Evolutionary conservation across 2,329 filamentous ascomycete genomes (phyloP).

Genomic region (Penicillium digitatum): DNA sequence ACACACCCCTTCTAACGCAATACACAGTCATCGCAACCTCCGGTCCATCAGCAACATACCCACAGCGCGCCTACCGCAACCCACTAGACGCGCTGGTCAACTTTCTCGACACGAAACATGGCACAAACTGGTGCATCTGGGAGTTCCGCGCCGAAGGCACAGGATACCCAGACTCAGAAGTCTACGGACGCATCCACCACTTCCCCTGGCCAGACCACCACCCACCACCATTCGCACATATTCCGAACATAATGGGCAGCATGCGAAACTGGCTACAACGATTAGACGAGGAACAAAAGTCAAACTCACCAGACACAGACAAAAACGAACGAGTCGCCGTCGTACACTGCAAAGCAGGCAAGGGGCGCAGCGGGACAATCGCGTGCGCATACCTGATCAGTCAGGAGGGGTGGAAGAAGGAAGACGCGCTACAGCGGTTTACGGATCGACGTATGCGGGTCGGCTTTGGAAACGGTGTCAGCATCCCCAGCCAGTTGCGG

Average conservation of each 20-base stretch:
- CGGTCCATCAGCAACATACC: slow-evolving; percentile 83
- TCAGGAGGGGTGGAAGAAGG: slow-evolving; percentile 68
- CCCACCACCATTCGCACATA: slow-evolving; percentile 83
- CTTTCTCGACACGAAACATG: slow-evolving; percentile 84
- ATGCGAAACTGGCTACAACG: slow-evolving; percentile 82
- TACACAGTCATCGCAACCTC: slow-evolving; percentile 64
- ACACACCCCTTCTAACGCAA: neutral
- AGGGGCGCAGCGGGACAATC: slow-evolving; percentile 85
- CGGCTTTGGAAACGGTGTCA: slow-evolving; percentile 82
- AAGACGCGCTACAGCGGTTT: slow-evolving; percentile 62
- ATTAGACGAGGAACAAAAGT: slow-evolving; percentile 24
- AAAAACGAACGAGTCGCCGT: slow-evolving; percentile 66
- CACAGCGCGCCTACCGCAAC: slow-evolving; percentile 88
- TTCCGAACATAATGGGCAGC: slow-evolving; percentile 83
- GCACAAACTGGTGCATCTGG: slow-evolving; percentile 86
- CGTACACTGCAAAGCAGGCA: slow-evolving; percentile 96
- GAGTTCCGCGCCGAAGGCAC: slow-evolving; percentile 97
- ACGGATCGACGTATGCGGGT: slow-evolving; percentile 86
- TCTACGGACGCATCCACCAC: slow-evolving; percentile 80
- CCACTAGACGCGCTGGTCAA: slow-evolving; percentile 80
- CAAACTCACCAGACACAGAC: slow-evolving; percentile 14
- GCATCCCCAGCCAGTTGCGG: slow-evolving; percentile 85
- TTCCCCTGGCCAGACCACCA: slow-evolving; percentile 98
- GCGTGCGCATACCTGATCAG: slow-evolving; percentile 86
- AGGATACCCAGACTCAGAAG: slow-evolving; percentile 85